Conservation (phyloP, 345 rosid genomes). For the Eucalyptus regnans region DNA sequence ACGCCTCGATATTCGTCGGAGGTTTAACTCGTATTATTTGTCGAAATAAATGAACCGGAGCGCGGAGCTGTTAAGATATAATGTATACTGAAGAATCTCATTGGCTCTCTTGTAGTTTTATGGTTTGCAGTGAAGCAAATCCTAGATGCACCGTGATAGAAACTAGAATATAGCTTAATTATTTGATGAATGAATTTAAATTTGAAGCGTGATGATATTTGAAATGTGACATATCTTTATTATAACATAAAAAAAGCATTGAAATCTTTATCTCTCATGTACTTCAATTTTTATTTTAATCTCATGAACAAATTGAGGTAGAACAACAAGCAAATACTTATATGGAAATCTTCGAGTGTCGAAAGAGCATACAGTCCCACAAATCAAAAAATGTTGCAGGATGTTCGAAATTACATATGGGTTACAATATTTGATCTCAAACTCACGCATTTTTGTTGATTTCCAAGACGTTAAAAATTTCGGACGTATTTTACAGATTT, state of each 20-base stretch:
- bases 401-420: accelerated
- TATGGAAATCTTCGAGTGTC: accelerated
- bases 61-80: accelerated
- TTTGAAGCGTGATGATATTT: no score
- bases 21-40: neutral
- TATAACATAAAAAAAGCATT: no score
- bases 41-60: neutral
- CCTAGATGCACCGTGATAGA: neutral
- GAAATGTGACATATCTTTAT: no score
- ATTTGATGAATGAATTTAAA: no score
- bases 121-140: neutral
- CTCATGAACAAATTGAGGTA: no score
- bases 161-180: neutral
- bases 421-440: no score
- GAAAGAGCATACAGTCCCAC: accelerated
- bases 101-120: neutral
- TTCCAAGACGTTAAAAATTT: accelerated
- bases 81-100: neutral
- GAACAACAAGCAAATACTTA: accelerated
- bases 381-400: accelerated
- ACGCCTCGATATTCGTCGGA: no score
- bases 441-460: accelerated
- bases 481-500: accelerated
- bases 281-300: no score
- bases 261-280: no score